Evolutionary conservation across 1,284 basidiomycete genomes (phyloP).

Genomic region (Rhodofomes roseus): DNA sequence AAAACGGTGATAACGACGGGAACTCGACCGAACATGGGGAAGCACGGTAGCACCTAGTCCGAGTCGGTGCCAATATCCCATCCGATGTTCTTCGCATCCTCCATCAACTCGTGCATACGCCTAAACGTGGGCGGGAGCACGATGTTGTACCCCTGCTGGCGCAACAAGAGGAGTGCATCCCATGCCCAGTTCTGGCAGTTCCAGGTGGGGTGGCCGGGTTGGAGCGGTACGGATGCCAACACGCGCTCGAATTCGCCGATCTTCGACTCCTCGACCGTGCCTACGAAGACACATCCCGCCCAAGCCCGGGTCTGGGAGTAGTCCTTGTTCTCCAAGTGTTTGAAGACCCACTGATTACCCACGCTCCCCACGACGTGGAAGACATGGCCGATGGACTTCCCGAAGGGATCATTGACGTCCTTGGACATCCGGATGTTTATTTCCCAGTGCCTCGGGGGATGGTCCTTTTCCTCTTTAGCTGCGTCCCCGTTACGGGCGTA

Average conservation of each 20-base stretch:
- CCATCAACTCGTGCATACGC: neutral
- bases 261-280: neutral
- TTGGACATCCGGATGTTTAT: neutral
- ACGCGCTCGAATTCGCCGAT: neutral
- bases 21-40: neutral
- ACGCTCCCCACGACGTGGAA: neutral
- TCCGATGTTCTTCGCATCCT: neutral
- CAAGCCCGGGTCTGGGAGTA: neutral
- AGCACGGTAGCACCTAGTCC: neutral
- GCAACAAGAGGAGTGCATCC: neutral
- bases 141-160: neutral
- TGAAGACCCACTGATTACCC: neutral
- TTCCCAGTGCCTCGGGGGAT: neutral
- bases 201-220: neutral
- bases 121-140: neutral
- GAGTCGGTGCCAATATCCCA: neutral
- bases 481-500: neutral
- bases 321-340: neutral
- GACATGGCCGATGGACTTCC: neutral
- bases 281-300: neutral
- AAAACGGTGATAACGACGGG: neutral
- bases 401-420: too few relatives aligned
- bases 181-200: neutral
- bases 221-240: neutral
- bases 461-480: neutral